Conservation (phyloP, 2,329 filamentous ascomycete genomes). For the Boeremia exigua region DNA sequence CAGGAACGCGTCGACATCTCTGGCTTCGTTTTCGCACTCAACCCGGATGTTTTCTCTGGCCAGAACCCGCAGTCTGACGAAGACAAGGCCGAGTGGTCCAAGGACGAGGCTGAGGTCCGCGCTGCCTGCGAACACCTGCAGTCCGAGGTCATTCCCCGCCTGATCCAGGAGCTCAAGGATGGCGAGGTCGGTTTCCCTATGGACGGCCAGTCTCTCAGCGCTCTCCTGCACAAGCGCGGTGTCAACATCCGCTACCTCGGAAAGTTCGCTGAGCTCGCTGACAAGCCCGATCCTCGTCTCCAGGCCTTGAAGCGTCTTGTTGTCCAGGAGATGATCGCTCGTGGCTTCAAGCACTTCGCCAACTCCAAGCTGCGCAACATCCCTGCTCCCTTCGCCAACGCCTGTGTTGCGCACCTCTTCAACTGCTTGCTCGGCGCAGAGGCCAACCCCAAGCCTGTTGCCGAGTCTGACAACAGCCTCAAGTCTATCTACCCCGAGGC, state of each 20-base stretch:
- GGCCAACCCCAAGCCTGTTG: constrained; percentile 76
- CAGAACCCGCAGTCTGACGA: constrained; percentile 88
- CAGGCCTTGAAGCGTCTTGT: constrained; percentile 78
- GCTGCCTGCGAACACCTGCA: constrained; percentile 80
- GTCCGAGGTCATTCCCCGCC: constrained; percentile 78
- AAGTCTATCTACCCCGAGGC: constrained; percentile 79
- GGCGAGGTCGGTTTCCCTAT: constrained; percentile 97
- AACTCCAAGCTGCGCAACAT: constrained; percentile 80
- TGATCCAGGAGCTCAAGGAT: constrained; percentile 85
- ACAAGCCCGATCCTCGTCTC: constrained; percentile 68
- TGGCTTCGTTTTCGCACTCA: constrained; percentile 85
- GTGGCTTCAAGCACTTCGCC: constrained; percentile 92
- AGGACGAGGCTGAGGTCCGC: constrained; percentile 88
- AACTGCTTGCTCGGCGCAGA: constrained; percentile 87
- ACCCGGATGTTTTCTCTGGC: constrained; percentile 94
- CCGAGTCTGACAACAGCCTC: constrained; percentile 77
- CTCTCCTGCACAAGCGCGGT: constrained; percentile 91
- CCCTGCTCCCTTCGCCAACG: constrained; percentile 78
- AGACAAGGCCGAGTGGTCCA: constrained; percentile 81
- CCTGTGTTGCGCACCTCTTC: constrained; percentile 83
- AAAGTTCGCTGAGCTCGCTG: constrained; percentile 73
- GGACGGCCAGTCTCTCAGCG: constrained; percentile 91
- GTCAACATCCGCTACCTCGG: constrained; percentile 98
- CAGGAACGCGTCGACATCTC: constrained; percentile 83
- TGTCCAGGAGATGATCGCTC: constrained; percentile 91